Percentiles rank a stretch among this genome's conserved stretches.
Conservation (phyloP, 2,329 filamentous ascomycete genomes). For the Botrytis fragariae region DNA sequence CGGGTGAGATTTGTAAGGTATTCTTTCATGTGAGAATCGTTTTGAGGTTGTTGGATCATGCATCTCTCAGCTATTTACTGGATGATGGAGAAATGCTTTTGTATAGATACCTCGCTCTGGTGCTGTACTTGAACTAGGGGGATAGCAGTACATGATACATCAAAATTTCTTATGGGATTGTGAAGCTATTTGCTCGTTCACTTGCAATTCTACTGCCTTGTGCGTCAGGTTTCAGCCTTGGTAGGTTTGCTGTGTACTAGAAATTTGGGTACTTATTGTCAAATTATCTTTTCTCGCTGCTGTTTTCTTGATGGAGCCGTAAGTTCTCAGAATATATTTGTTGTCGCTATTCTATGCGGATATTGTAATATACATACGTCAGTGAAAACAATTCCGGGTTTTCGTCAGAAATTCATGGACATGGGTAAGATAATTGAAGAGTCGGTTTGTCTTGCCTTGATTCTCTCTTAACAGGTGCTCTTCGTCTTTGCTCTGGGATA, state of each 20-base stretch:
- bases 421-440: background rate
- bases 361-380: fast-evolving
- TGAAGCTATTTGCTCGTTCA: background rate
- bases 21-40: background rate
- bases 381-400: background rate
- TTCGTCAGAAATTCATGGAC: background rate
- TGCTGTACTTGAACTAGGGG: background rate
- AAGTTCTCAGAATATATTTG: background rate
- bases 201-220: background rate
- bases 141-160: too few relatives aligned
- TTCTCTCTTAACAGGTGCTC: background rate
- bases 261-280: background rate
- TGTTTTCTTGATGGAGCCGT: fast-evolving
- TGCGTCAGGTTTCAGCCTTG: background rate
- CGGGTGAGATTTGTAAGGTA: background rate
- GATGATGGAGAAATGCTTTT: background rate
- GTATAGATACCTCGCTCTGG: background rate
- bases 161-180: too few relatives aligned
- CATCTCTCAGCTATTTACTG: background rate
- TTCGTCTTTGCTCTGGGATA: background rate
- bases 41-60: background rate
- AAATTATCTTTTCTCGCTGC: background rate
- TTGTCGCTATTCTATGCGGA: background rate
- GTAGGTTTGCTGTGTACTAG: background rate
- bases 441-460: too few relatives aligned